These are phyloP conservation scores for Termitomyces sp. DNA, from an alignment of 768 basidiomycete genomes.

Conservation along the genomic window DNA sequence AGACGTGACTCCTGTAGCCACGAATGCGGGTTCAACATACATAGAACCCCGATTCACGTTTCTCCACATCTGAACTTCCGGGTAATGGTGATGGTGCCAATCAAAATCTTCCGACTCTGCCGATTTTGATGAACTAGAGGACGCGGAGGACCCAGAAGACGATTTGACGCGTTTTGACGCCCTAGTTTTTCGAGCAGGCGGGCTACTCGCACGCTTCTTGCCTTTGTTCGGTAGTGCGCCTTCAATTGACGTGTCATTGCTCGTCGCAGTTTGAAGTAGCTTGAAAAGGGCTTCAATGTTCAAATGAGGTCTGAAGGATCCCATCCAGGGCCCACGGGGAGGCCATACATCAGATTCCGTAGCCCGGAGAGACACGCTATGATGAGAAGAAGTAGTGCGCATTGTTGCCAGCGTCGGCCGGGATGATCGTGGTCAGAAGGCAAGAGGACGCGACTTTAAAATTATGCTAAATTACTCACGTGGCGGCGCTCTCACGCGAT, in stretches of 20 bases:
- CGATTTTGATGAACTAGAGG: conserved; percentile 5
- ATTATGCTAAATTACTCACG: conserved; percentile 5
- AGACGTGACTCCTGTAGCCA: background rate
- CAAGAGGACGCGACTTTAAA: conserved; percentile 10
- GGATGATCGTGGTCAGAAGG: background rate
- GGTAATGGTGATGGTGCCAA: conserved; percentile 13
- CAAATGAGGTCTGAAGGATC: conserved; percentile 23
- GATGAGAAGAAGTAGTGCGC: conserved; percentile 18
- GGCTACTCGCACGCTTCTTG: conserved; percentile 16
- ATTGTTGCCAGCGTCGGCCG: conserved; percentile 6
- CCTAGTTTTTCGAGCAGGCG: background rate
- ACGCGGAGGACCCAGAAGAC: background rate
- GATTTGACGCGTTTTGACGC: conserved; percentile 18
- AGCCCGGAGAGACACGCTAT: conserved; percentile 12
- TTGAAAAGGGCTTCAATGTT: conserved; percentile 23
- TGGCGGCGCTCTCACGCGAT: conserved; percentile 4
- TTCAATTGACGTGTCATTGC: conserved; percentile 16
- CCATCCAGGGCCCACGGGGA: background rate
- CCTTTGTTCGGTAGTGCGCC: conserved; percentile 13
- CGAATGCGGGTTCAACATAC: background rate
- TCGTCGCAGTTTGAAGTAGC: conserved; percentile 21
- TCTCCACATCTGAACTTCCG: background rate
- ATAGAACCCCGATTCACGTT: background rate
- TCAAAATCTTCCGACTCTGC: conserved; percentile 8
- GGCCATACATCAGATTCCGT: conserved; percentile 17